A percentile compares a stretch with the other conserved stretches of the same genome.
Evolutionary conservation across 2,329 filamentous ascomycete species (phyloP).

Genomic region (Dactylellina parvicollis): DNA sequence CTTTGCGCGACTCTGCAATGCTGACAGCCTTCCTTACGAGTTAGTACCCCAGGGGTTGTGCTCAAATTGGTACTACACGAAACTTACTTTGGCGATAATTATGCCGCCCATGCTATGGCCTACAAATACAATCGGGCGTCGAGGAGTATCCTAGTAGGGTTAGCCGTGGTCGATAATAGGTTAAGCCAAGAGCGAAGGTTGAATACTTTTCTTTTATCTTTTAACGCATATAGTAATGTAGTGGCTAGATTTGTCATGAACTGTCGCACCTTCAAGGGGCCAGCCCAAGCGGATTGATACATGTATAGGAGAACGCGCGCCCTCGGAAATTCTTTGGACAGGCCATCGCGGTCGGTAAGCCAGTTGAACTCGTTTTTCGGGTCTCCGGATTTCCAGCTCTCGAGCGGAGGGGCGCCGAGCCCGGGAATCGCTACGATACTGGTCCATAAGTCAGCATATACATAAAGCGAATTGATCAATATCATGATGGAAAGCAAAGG

Average conservation of each 20-base stretch:
- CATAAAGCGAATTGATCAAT: neutral
- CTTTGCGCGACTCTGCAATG: conserved; percentile 60
- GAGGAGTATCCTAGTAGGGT: conserved; percentile 56
- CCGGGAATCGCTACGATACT: conserved; percentile 64
- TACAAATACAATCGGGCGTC: conserved; percentile 63
- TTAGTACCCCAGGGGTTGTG: neutral
- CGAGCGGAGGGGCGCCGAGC: conserved; percentile 61
- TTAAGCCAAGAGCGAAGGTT: too few species aligned
- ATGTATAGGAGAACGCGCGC: conserved; percentile 63
- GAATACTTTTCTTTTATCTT: conserved; percentile 60
- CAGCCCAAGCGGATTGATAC: conserved; percentile 63
- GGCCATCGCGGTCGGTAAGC: conserved; percentile 61
- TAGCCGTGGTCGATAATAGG: neutral
- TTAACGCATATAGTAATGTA: conserved; percentile 61
- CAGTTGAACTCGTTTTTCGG: conserved; percentile 62
- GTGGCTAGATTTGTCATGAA: conserved; percentile 62
- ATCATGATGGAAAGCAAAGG: neutral
- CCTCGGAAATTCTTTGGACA: conserved; percentile 62
- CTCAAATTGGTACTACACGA: too few species aligned
- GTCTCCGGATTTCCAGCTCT: conserved; percentile 62
- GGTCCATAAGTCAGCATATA: neutral
- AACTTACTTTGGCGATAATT: conserved; percentile 63
- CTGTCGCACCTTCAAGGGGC: conserved; percentile 62
- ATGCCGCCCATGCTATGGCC: conserved; percentile 64
- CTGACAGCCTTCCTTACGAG: conserved; percentile 16